Evolutionary conservation across 495 filamentous ascomycete species (phyloP), one percentile per base, ranked within the genome.

Genomic region (Achaetomiella virescens): DNA sequence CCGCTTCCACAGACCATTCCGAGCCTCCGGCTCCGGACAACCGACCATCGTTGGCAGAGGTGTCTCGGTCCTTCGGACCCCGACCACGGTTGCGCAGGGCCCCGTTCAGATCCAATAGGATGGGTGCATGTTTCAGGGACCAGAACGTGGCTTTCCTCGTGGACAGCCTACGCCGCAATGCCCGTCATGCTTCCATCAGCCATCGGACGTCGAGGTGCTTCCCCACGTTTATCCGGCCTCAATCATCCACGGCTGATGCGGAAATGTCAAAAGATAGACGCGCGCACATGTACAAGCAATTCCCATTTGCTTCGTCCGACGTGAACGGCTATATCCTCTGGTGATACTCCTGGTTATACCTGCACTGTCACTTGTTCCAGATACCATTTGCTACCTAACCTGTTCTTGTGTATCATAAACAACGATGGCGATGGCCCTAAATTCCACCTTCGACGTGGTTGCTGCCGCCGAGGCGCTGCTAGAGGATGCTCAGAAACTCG

Each of bases 401-500:
- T 5, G 27, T 9, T 31, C 9, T 31, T 4, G 9, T 4, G 27
- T 9, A 31, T 18, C 48, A 40, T 5, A 6, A 14, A 12, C 48
- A 21, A 22, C 25, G 20, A 42, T 42, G 40, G 40, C 40, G 10
- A 42, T 42, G 40, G 40, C 40, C 3, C 36, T n/a, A 2, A 21
- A 42, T 4, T 9, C 40, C 2, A 2, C 12, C 5, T 66, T 66
- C n/a, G 50, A 69, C 29, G 20, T 68, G n/a, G 57, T 66, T 29
- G 25, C 48, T n/a, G 59, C 59, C 27, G 65, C 63, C 12, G 63
- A 67, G 31, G 40, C 27, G 0, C 51, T 70, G 38, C 61, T 68
- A 15, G 57, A 53, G 12, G 18, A 63, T 10, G 67, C 60, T 0
- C 61, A 59, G 45, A 50, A 11, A 38, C 59, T 68, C 3, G 52